Evolutionary conservation across 148 eudicot species (phyloP), one percentile per base, ranked within the genome.

Genomic region (Tetragonia tetragonoides): DNA sequence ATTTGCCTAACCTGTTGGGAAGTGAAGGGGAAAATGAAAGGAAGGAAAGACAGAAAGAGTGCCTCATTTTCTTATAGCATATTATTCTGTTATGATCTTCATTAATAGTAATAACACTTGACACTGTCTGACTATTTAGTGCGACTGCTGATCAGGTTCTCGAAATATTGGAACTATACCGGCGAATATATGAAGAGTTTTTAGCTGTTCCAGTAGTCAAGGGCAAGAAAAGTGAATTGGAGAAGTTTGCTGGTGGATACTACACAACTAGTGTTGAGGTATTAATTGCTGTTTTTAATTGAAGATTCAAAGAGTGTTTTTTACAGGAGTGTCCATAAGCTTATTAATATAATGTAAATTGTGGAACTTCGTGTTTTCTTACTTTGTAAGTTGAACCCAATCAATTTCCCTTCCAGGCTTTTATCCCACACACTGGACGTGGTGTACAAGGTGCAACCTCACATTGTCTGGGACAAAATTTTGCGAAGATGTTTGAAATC

Each of bases 401-500:
- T 51, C 20, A 15, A 42, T 15, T 76, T 17, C 64, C 2, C 68
- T 72, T n/a, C 34, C 88, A 96, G 99, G 99, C 98, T 73, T 96
- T 96, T 79, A 87, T 96, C 71, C 98, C 99, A 46, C 82, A 91
- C 75, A 90, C 93, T 72, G 99, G 99, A 2, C 97, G 99, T 75
- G 99, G 97, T 38, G 83, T 96, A 59, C 99, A 96, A 90, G 99
- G 99, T 76, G 99, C 99, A 74, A 96, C 99, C 37, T 96, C 99
- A 40, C 99, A 96, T 73, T 93, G 99, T 79, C 78, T 96, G 75
- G 99, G 98, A 42, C 99, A 96, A 74, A 96, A 96, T 84, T 96
- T 96, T 82, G 98, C 99, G 15, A 93, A 96, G 78, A 96, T 96
- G 99, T 96, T 96, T 80, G 99, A 96, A 62, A 93, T 96, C n/a